A percentile compares a stretch with the other conserved stretches of the same genome.
Conservation (phyloP, 179 eudicot genomes). For the Corrigiola litoralis region DNA sequence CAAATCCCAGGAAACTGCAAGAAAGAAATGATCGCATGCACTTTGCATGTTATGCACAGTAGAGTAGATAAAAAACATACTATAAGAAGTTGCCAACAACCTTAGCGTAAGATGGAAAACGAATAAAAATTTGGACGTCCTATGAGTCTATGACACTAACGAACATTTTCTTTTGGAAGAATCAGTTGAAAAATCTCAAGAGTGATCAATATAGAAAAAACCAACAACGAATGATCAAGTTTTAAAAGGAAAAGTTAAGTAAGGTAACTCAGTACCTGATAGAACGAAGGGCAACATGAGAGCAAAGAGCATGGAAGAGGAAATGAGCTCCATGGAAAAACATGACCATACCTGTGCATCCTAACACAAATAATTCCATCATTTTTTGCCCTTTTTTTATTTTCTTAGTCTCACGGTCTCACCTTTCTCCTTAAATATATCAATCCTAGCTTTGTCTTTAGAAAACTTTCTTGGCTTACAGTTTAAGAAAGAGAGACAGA, state of each 20-base stretch:
- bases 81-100: too few species aligned
- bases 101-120: too few species aligned
- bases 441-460: not conserved
- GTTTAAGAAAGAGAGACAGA: too few species aligned
- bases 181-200: not conserved
- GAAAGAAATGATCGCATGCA: too few species aligned
- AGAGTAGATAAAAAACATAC: too few species aligned
- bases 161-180: too few species aligned
- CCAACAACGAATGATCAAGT: not conserved
- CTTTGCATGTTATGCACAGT: too few species aligned
- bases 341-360: constrained; percentile 55
- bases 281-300: constrained; percentile 39
- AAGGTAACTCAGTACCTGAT: constrained; percentile 50
- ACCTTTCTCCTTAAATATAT: too few species aligned
- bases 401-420: not conserved
- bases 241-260: too few species aligned
- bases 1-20: constrained; percentile 55
- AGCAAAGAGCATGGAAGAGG: constrained; percentile 37
- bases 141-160: too few species aligned
- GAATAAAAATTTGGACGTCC: too few species aligned
- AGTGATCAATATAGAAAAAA: not conserved
- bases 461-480: too few species aligned
- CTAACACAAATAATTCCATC: constrained; percentile 44
- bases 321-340: constrained; percentile 45
- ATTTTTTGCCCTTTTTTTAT: not conserved